Percentiles rank a stretch among this genome's conserved stretches.
Evolutionary conservation across 2,329 filamentous ascomycete genomes (phyloP).

Genomic region (Clonostachys sp.): DNA sequence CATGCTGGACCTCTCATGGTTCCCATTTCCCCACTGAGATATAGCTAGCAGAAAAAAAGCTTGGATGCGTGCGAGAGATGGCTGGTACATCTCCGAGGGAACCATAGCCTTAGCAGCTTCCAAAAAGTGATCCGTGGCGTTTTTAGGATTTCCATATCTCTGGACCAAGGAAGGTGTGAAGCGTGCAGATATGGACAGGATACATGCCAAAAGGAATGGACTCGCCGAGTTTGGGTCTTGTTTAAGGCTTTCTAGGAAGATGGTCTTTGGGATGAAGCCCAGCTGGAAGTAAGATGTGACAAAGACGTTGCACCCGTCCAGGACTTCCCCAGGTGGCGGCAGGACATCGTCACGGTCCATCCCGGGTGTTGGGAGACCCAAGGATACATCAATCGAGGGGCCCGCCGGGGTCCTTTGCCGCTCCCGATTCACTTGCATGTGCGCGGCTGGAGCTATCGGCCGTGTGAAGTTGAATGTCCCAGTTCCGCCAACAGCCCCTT

Average conservation of each 20-base stretch:
- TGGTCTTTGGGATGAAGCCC: slow-evolving; percentile 22
- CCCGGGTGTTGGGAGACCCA: no score
- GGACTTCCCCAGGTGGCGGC: slow-evolving; percentile 15
- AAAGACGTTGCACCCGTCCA: slow-evolving; percentile 17
- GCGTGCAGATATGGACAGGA: slow-evolving; percentile 20
- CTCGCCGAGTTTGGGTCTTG: slow-evolving; percentile 10
- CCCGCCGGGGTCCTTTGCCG: no score
- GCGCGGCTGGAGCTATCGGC: no score
- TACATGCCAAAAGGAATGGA: slow-evolving; percentile 18
- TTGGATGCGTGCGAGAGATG: slow-evolving; percentile 18
- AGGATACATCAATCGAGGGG: no score
- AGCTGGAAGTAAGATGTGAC: slow-evolving; percentile 21
- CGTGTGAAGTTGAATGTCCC: not conserved
- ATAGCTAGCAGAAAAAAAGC: slow-evolving; percentile 24
- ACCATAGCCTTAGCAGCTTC: slow-evolving; percentile 13
- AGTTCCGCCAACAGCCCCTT: not conserved
- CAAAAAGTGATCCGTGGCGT: slow-evolving; percentile 20
- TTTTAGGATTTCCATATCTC: slow-evolving; percentile 12
- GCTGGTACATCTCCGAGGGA: slow-evolving; percentile 17
- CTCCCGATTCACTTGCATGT: no score
- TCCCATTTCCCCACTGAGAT: slow-evolving; percentile 24
- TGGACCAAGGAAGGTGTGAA: slow-evolving; percentile 18
- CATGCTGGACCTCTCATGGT: slow-evolving; percentile 20
- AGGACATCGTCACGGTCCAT: slow-evolving; percentile 3
- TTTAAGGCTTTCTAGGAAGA: slow-evolving; percentile 18